Conservation (phyloP, 2,329 filamentous ascomycete species). For the Fusarium ramigenum region DNA sequence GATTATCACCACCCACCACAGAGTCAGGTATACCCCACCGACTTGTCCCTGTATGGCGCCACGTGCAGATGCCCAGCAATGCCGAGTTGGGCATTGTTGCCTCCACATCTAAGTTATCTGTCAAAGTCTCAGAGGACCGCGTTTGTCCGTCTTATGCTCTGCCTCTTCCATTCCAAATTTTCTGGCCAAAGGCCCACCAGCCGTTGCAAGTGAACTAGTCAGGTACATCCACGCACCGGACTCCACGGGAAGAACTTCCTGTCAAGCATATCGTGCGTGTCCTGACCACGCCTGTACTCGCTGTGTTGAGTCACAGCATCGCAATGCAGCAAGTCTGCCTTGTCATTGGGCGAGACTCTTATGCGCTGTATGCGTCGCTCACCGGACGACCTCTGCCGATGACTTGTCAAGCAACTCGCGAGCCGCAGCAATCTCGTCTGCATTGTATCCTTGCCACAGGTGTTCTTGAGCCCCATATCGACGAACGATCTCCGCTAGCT, state of each 20-base stretch:
- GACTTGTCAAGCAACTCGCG: conserved; percentile 71
- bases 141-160: conserved; percentile 9
- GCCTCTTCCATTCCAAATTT: conserved; percentile 13
- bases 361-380: conserved; percentile 21
- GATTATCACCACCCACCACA: conserved; percentile 29
- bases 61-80: conserved; percentile 40
- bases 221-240: conserved; percentile 19
- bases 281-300: conserved; percentile 12
- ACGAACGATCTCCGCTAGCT: conserved; percentile 80
- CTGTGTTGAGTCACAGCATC: conserved; percentile 25
- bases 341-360: conserved; percentile 20
- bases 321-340: conserved; percentile 6
- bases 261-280: conserved; percentile 4
- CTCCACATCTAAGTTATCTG: conserved; percentile 20
- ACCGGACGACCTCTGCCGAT: conserved; percentile 56
- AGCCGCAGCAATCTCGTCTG: conserved; percentile 76
- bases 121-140: conserved; percentile 2
- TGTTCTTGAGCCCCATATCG: conserved; percentile 67
- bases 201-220: conserved; percentile 21
- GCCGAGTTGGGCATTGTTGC: conserved; percentile 32
- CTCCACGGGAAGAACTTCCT: conserved; percentile 14
- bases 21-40: conserved; percentile 33
- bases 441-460: conserved; percentile 77
- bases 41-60: conserved; percentile 42
- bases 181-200: background rate